Evolutionary conservation across 1,284 basidiomycete genomes (phyloP).

Genomic region (Sphaerobolus stellatus): DNA sequence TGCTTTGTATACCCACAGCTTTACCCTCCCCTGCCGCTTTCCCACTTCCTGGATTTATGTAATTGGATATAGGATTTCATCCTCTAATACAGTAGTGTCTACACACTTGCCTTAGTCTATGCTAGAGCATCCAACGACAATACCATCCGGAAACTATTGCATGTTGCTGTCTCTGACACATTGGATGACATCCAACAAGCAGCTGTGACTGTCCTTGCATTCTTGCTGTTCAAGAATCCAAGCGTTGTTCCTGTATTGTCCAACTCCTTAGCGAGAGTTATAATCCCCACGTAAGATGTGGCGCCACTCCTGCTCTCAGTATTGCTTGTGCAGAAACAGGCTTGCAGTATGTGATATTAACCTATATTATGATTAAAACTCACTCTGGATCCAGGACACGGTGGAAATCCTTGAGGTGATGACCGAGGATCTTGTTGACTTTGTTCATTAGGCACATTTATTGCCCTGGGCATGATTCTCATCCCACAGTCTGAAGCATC

Average conservation of each 20-base stretch:
- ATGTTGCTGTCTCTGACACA: constrained; percentile 95
- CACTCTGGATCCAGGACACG: constrained; percentile 57
- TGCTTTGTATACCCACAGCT: too few relatives aligned
- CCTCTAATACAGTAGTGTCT: constrained; percentile 93
- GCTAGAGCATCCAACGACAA: constrained; percentile 93
- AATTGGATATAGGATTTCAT: constrained; percentile 94
- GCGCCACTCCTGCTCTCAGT: constrained; percentile 90
- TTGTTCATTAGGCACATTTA: constrained; percentile 97
- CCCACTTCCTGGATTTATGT: constrained; percentile 13
- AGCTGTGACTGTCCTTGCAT: constrained; percentile 90
- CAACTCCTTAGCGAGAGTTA: constrained; percentile 95
- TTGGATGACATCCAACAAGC: constrained; percentile 94
- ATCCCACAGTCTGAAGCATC: constrained; percentile 92
- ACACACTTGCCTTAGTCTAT: constrained; percentile 93
- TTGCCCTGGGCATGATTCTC: constrained; percentile 92
- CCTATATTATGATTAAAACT: constrained; percentile 7
- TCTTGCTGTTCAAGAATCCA: constrained; percentile 94
- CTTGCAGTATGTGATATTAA: constrained; percentile 55
- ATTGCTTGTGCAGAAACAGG: constrained; percentile 97
- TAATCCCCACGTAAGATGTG: constrained; percentile 95
- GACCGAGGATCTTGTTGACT: constrained; percentile 95
- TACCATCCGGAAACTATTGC: constrained; percentile 84
- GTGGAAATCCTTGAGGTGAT: constrained; percentile 94
- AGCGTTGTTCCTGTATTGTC: constrained; percentile 92
- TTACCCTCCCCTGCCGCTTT: too few relatives aligned